phyloP scores from a whole-genome alignment of 2,329 filamentous ascomycete species.

The Penicillium aurantiogriseum region DNA sequence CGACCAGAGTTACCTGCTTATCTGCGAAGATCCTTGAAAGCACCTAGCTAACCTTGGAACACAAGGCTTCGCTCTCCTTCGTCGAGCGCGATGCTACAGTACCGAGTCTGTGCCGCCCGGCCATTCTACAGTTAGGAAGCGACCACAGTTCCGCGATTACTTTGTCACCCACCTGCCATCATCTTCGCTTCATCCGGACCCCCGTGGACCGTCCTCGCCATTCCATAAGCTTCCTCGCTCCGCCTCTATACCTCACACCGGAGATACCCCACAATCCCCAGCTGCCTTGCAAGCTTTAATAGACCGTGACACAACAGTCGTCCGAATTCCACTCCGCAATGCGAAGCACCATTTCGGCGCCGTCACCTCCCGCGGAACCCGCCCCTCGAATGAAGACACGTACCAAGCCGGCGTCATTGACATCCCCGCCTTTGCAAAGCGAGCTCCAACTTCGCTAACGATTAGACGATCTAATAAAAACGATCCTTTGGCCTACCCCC shows the following conservation, averaged over 20 bases:
- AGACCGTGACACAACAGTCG: conserved; percentile 81
- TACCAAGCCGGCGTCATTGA: conserved; percentile 93
- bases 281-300: conserved; percentile 60
- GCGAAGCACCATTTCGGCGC: conserved; percentile 96
- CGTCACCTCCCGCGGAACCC: conserved; percentile 72
- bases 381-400: conserved; percentile 88
- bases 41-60: conserved; percentile 9
- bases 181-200: conserved; percentile 87
- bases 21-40: conserved; percentile 16
- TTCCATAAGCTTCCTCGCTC: conserved; percentile 85
- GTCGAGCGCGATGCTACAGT: conserved; percentile 26
- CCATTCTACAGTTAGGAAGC: conserved; percentile 33
- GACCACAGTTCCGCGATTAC: conserved; percentile 79
- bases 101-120: conserved; percentile 19
- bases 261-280: conserved; percentile 50
- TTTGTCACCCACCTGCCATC: conserved; percentile 95
- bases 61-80: conserved; percentile 35
- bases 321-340: conserved; percentile 86
- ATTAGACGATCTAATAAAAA: conserved; percentile 30
- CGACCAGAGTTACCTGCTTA: conserved; percentile 11
- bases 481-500: conserved; percentile 31
- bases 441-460: conserved; percentile 66
- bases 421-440: conserved; percentile 86
- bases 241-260: conserved; percentile 75
- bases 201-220: conserved; percentile 59